These are phyloP conservation scores for Pythium vanterpoolii DNA, from an alignment of 352 stramenopile species.

Conservation along the genomic window DNA sequence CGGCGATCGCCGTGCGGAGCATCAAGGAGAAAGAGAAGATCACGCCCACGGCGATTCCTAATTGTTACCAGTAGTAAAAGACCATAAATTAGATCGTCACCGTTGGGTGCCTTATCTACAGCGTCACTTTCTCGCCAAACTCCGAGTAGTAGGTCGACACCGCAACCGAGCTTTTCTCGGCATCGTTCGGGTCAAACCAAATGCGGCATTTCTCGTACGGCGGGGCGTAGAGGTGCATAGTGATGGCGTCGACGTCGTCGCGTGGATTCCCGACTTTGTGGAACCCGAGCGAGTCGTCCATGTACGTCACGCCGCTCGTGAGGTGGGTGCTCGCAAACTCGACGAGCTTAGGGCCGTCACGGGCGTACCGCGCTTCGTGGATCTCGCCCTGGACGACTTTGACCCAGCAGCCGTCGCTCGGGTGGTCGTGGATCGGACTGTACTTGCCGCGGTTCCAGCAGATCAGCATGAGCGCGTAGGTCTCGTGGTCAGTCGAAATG, in stretches of 20 bases:
- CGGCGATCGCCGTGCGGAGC: not conserved
- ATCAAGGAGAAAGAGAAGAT: constrained; percentile 11
- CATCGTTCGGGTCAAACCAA: constrained; percentile 64
- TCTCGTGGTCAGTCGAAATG: constrained; percentile 84
- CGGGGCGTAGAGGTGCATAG: constrained; percentile 91
- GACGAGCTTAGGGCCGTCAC: constrained; percentile 35
- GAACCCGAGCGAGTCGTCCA: constrained; percentile 89
- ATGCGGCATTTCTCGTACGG: constrained; percentile 90
- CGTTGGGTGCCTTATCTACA: not conserved
- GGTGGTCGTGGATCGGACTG: constrained; percentile 92
- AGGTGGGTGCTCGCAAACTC: constrained; percentile 62
- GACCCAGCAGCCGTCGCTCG: constrained; percentile 91
- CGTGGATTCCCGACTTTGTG: constrained; percentile 90
- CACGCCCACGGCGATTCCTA: not conserved
- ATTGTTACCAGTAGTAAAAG: not conserved
- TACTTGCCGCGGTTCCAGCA: constrained; percentile 91
- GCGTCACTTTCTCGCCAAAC: constrained; percentile 40
- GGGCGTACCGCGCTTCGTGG: constrained; percentile 87
- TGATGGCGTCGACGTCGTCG: constrained; percentile 76
- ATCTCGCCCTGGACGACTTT: constrained; percentile 84
- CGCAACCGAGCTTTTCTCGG: constrained; percentile 53
- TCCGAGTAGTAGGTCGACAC: constrained; percentile 76
- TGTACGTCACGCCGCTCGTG: constrained; percentile 79
- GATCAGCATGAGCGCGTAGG: constrained; percentile 91
- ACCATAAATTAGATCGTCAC: not conserved